Conservation (phyloP, 2,329 filamentous ascomycete species). For the Cordyceps militaris region DNA sequence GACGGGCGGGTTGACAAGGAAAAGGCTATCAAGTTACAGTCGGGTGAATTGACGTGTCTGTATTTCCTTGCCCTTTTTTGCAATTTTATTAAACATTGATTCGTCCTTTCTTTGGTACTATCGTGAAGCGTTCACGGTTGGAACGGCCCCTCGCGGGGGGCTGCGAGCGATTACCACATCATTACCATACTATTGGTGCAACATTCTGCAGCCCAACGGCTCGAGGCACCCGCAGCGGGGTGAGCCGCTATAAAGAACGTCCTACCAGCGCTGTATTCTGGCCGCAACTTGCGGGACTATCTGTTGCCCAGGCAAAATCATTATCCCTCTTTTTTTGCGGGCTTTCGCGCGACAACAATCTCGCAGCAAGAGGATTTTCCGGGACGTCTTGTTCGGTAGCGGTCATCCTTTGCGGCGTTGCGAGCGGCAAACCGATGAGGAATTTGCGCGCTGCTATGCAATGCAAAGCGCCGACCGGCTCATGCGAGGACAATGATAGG, state of each 20-base stretch:
- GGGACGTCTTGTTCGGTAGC: conserved; percentile 20
- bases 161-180: conserved; percentile 11
- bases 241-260: not conserved
- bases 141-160: not conserved
- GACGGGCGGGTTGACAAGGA: not conserved
- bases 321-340: conserved; percentile 3
- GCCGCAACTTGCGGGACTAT: not conserved
- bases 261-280: not conserved
- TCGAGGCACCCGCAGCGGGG: not conserved
- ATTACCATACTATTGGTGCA: conserved; percentile 10
- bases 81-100: not conserved
- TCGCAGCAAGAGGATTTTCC: conserved; percentile 29
- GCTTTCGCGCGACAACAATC: not conserved
- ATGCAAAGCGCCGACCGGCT: not conserved
- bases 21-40: not conserved
- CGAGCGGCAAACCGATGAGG: no score
- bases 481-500: conserved; percentile 5
- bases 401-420: no score
- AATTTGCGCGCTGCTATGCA: no score
- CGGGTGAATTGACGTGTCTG: not conserved
- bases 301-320: not conserved
- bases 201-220: not conserved
- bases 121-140: not conserved
- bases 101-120: not conserved
- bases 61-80: not conserved